phyloP scores from a whole-genome alignment of 2,329 filamentous ascomycete species.

The Monosporascus sp. region DNA sequence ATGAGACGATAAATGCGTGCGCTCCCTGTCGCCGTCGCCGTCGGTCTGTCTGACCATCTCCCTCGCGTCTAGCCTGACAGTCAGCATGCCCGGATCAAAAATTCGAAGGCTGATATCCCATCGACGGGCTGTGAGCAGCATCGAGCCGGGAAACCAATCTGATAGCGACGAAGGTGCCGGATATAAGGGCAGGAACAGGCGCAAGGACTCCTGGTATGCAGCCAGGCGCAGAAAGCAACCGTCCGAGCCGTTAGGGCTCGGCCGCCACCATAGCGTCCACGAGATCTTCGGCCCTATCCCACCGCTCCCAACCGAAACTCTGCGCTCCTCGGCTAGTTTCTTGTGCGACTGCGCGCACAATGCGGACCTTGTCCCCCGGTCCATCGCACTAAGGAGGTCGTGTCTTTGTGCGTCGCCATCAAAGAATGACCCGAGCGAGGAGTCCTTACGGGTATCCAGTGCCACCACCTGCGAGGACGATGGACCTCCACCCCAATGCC shows the following conservation, averaged over 20 bases:
- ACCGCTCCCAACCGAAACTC: conserved; percentile 31
- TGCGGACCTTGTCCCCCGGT: conserved; percentile 20
- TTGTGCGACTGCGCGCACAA: conserved; percentile 39
- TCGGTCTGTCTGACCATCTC: neutral
- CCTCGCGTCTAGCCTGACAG: neutral
- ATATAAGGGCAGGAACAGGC: conserved; percentile 9
- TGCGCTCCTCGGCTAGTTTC: conserved; percentile 39
- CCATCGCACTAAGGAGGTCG: conserved; percentile 25
- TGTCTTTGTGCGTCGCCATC: conserved; percentile 30
- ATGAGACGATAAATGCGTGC: neutral
- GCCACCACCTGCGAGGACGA: conserved; percentile 19
- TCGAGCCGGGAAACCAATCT: conserved; percentile 16
- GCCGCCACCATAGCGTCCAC: conserved; percentile 33
- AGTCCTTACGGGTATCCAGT: conserved; percentile 19
- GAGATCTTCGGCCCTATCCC: conserved; percentile 33
- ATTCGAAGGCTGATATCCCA: conserved; percentile 39
- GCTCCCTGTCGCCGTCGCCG: neutral
- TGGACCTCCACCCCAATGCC: conserved; percentile 18
- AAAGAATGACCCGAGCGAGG: conserved; percentile 20
- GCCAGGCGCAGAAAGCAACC: conserved; percentile 28
- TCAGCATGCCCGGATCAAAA: conserved; percentile 36
- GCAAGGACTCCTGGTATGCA: conserved; percentile 16
- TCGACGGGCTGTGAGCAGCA: conserved; percentile 19
- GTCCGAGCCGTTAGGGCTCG: conserved; percentile 32
- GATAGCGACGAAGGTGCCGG: conserved; percentile 9